phyloP scores from a whole-genome alignment of 2,329 filamentous ascomycete genomes.

The Emericellopsis cladophorae region DNA sequence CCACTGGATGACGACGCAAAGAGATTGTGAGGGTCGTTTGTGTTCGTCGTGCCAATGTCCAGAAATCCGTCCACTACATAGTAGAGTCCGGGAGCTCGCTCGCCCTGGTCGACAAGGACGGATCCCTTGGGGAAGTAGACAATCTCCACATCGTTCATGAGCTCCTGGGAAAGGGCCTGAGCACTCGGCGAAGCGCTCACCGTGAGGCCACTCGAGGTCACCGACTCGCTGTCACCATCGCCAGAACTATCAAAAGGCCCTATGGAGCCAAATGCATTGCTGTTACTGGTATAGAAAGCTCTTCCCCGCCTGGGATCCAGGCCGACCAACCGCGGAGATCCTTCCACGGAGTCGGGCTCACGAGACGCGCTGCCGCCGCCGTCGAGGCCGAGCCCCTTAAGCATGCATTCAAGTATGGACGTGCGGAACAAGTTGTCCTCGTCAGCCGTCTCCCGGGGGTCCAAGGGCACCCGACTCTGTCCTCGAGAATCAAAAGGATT shows the following conservation, averaged over 20 bases:
- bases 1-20: slow-evolving; percentile 14
- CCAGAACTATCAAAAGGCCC: slow-evolving; percentile 62
- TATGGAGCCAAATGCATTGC: slow-evolving; percentile 80
- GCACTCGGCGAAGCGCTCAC: slow-evolving; percentile 50
- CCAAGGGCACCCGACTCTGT: slow-evolving; percentile 36
- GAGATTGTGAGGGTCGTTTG: slow-evolving; percentile 14
- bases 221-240: slow-evolving; percentile 79
- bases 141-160: slow-evolving; percentile 89
- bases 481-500: slow-evolving; percentile 44
- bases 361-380: slow-evolving; percentile 51
- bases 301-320: slow-evolving; percentile 74
- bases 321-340: slow-evolving; percentile 72
- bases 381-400: slow-evolving; percentile 80
- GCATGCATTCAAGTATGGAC: slow-evolving; percentile 88
- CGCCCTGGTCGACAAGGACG: slow-evolving; percentile 89
- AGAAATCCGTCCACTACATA: slow-evolving; percentile 97
- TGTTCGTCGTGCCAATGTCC: slow-evolving; percentile 69
- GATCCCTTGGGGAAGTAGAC: slow-evolving; percentile 94
- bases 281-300: slow-evolving; percentile 44
- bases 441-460: slow-evolving; percentile 70
- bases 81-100: slow-evolving; percentile 91
- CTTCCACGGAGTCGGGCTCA: slow-evolving; percentile 65
- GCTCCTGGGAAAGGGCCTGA: slow-evolving; percentile 58
- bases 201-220: slow-evolving; percentile 58
- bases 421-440: slow-evolving; percentile 83